Percentiles rank a stretch among this genome's conserved stretches.
Evolutionary conservation across 1,139 yeast genomes (phyloP).

Genomic region (Sugiyamaella pinicola): DNA sequence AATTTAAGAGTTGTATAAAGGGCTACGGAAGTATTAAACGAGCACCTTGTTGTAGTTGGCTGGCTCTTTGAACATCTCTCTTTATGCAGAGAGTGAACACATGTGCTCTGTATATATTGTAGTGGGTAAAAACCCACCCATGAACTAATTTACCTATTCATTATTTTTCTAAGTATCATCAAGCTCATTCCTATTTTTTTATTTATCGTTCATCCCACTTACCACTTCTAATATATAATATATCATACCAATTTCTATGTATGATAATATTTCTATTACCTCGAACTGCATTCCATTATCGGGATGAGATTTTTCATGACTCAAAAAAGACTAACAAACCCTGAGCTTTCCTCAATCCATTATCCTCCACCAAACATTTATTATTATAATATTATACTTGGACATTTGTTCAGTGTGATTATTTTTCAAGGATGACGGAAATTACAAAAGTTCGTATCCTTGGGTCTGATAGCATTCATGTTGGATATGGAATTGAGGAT

Average conservation of each 20-base stretch:
- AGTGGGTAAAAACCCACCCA: no score
- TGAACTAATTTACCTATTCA: no score
- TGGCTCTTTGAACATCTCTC: no score
- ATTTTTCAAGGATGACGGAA: slow-evolving; percentile 3
- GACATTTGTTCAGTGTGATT: neutral
- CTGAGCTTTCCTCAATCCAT: neutral
- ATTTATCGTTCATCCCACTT: no score
- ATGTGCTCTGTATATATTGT: no score
- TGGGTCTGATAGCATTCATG: slow-evolving; percentile 83
- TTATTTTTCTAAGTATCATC: no score
- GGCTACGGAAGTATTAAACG: no score
- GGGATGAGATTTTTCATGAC: neutral
- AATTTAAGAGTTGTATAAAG: no score
- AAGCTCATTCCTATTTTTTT: no score
- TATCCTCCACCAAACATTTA: neutral
- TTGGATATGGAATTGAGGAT: slow-evolving; percentile 79
- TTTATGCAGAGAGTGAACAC: no score
- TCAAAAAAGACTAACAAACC: neutral
- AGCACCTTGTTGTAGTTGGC: no score
- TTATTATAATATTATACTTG: neutral
- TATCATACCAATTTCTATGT: neutral
- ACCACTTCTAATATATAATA: no score
- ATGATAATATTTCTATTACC: neutral
- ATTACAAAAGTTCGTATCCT: slow-evolving; percentile 49
- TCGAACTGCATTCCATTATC: neutral